Base-by-base conservation (phyloP, 345 rosid species). In the Pugionium dolabratum region DNA sequence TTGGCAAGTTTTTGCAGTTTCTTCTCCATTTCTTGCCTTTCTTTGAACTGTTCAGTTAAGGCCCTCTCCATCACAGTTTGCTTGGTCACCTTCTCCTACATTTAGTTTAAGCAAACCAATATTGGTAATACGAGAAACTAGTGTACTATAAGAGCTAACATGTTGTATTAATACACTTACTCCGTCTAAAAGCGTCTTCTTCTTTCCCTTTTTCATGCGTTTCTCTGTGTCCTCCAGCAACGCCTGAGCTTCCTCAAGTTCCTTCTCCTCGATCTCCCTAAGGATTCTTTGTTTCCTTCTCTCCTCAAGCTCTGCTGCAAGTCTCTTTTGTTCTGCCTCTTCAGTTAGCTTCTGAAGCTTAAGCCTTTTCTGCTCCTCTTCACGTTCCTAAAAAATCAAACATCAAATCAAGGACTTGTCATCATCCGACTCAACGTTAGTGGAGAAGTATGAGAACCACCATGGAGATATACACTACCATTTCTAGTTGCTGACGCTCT, bases 21-120 rank as follows among this genome's bases (percentile, higher is more conserved):
- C 74, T 91, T 95, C 84, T 95, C 99, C 84, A 80, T 82, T 77
- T 95, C 99, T 73, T 91, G 98, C 76, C 91, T 86, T 84, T 87
- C 99, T 79, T 86, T 83, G 29, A 91, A 83, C 76, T 95, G 99
- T 77, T 89, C 97, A 41, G 53, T 89, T 75, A 83, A 54, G 9
- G 94, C 99, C 75, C 86, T 79, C 74, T 85, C 89, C 90, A 84
- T 81, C 73, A 89, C 72, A 34, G 72, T 62, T 80, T 87, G 83
- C 75, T 91, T 95, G 9, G 95, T 87, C 55, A 86, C 86, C 74
- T 89, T 91, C 71, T 86, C 99, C 99, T 91, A 79, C 25, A 62
- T n/a, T 47, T 7, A 6, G 32, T 32, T 45, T 43, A 52, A 30
- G 4, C 3, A 37, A 74, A 70, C 27, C 31, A 37, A 57, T 32